Conservation (phyloP, 257 asterid genomes). For the Datura wrightii region DNA sequence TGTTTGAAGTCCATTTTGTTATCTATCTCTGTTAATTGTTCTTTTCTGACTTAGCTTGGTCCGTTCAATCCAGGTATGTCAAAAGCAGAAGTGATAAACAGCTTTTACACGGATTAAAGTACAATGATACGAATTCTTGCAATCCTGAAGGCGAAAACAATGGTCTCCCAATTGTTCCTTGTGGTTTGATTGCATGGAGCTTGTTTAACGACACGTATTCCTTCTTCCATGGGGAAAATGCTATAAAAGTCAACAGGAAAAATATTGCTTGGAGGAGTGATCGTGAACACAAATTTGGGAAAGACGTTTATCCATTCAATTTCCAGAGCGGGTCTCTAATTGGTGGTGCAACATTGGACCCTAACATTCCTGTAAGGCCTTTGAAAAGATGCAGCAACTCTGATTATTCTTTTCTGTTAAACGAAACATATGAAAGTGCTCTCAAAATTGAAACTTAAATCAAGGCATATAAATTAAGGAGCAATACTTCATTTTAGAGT, state of each 20-base stretch:
- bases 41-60: slow-evolving; percentile 32
- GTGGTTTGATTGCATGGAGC: slow-evolving; percentile 88
- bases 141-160: slow-evolving; percentile 61
- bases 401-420: neutral
- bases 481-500: neutral
- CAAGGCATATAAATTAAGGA: slow-evolving; percentile 2
- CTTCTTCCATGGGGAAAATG: slow-evolving; percentile 60
- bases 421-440: neutral
- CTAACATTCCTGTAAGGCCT: slow-evolving; percentile 64
- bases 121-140: slow-evolving; percentile 59
- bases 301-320: slow-evolving; percentile 70
- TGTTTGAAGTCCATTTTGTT: neutral
- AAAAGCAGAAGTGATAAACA: slow-evolving; percentile 79
- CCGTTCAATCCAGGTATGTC: slow-evolving; percentile 58
- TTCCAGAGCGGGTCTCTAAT: slow-evolving; percentile 71
- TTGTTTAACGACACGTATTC: slow-evolving; percentile 75
- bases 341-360: slow-evolving; percentile 79
- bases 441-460: neutral
- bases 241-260: slow-evolving; percentile 61
- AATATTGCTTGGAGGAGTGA: slow-evolving; percentile 84
- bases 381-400: slow-evolving; percentile 26
- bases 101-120: slow-evolving; percentile 58
- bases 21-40: neutral
- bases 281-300: slow-evolving; percentile 78
- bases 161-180: slow-evolving; percentile 76